Base-by-base conservation (phyloP, 2,329 filamentous ascomycete species). In the Lomentospora prolificans region DNA sequence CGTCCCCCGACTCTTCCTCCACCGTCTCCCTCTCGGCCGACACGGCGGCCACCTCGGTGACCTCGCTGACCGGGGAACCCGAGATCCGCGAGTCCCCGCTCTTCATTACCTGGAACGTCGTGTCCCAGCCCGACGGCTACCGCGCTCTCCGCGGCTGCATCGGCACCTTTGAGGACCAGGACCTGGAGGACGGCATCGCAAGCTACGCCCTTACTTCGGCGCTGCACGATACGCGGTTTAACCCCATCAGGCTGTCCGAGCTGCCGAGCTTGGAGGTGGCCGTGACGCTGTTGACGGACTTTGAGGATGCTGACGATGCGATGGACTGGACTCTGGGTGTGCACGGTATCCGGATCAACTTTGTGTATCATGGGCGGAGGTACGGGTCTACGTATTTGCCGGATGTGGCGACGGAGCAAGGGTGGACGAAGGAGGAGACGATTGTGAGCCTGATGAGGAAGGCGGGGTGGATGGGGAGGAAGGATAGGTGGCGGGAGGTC, bases 401-500 rank as follows among this genome's bases (percentile, higher is more conserved):
- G 0, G 89, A 96, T 66, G 90, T 99, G 4, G 87, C 92, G 8
- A 75, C 80, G 1, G 94, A 99, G 75, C 94, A 97, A 68, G 91
- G 89, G 14, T 99, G 94, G 94, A 89, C 81, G 9, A 91, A 94
- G 70, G 91, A 97, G 67, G 89, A 97, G 76, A 89, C 92, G 0
- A 70, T 99, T 2, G 79, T 90, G 55, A 95, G 89, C 70, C 72
- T 97, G 66, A 94, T 96, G 86, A 80, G 89, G 58, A 99, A 99
- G 77, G 91, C 91, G 0, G 94, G 94, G 1, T 99, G 91, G 91
- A 79, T 79, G 57, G 90, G 90, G 1, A 89, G 85, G 79, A 82
- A 78, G 59, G 86, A 87, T 1, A 78, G 81, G 41, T 97, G 91
- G 92, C 79, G 79, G 61, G 85, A 89, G 58, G 83, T 96, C 19